Evolutionary conservation across 805 yeast genomes (phyloP), one percentile per base, ranked within the genome.

Genomic region (Alloascoidea hylecoeti): DNA sequence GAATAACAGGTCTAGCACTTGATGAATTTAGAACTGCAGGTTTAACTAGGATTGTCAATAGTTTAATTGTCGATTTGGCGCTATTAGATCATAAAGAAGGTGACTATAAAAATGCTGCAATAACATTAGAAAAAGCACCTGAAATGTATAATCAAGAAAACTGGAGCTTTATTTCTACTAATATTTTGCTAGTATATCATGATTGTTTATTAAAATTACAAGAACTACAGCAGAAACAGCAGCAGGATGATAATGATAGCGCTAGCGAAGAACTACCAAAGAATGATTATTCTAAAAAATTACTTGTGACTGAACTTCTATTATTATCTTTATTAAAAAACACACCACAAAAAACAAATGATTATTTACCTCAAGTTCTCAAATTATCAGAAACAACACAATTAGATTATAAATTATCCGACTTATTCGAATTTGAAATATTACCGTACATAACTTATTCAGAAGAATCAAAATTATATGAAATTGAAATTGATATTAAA

Each of bases 31-130:
- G 69, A 3, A 44, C 51, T 1, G 68, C 80, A 2, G 61, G 55
- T 3, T 64, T 84, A 40, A 68, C 74, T 13, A 67, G 89, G 44
- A 67, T 84, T 0, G 76, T 81, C 4, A 88, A 82, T 48, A 63
- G 78, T 3, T 61, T 92, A 13, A 75, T 88, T 1, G 72, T 83
- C 4, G 96, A 89, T 44, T 65, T 85, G 38, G 95, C 94, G 0
- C 51, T 80, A 6, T 55, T 85, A 14, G 75, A 78, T 42, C 77
- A 71, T 50, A 73, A 71, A 45, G 58, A 63, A 18, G 57, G 67
- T 3, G 65, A 80, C 23, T 78, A 72, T 46, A 64, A 66, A 28
- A 67, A 69, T 34, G 78, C 95, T 1, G 68, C 75, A 13, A 59
- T 68, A 3, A 72, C 82, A 2, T 60, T 89, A 9, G 72, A 73